phyloP scores from a whole-genome alignment of 2,329 filamentous ascomycete genomes.

The Escovopsis sp. region DNA sequence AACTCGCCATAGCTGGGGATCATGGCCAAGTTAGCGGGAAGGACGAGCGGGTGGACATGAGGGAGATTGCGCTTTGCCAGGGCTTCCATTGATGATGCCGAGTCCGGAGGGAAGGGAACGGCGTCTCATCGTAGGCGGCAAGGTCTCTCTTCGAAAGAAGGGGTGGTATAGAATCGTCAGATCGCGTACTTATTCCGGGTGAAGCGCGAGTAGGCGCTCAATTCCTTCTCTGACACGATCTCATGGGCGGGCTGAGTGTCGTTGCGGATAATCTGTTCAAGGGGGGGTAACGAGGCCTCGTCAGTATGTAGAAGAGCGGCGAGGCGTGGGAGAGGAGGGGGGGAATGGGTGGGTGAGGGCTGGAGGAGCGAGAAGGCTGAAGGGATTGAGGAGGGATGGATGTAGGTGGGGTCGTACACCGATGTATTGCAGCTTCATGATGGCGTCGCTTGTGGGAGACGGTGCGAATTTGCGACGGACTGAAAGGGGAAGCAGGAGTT shows the following conservation, averaged over 20 bases:
- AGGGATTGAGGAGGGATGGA: no score
- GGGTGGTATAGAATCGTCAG: no score
- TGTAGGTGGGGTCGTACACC: slow-evolving; percentile 50
- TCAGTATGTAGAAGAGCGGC: slow-evolving; percentile 3
- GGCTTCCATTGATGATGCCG: no score
- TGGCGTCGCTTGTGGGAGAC: slow-evolving; percentile 14
- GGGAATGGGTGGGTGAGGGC: slow-evolving; percentile 6
- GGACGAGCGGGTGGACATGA: no score
- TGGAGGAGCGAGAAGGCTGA: slow-evolving; percentile 13
- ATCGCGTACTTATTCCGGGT: slow-evolving; percentile 49
- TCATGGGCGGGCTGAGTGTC: slow-evolving; percentile 61
- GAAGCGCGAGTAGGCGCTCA: slow-evolving; percentile 67
- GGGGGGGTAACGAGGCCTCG: no score
- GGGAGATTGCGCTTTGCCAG: no score
- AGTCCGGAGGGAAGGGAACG: slow-evolving; percentile 5
- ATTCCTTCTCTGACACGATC: slow-evolving; percentile 60
- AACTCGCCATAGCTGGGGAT: slow-evolving; percentile 37
- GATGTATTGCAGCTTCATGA: slow-evolving; percentile 79
- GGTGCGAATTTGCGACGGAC: not conserved
- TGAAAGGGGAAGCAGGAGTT: not conserved
- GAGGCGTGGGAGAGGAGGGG: not conserved
- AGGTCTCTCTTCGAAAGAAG: no score
- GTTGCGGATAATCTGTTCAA: slow-evolving; percentile 66
- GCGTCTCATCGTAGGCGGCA: not conserved
- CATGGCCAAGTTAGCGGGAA: not conserved